A percentile compares a stretch with the other conserved stretches of the same genome.
These are phyloP conservation scores for Coccomyxa sp. DNA, from an alignment of 139 green algal species.

Conservation along the genomic window DNA sequence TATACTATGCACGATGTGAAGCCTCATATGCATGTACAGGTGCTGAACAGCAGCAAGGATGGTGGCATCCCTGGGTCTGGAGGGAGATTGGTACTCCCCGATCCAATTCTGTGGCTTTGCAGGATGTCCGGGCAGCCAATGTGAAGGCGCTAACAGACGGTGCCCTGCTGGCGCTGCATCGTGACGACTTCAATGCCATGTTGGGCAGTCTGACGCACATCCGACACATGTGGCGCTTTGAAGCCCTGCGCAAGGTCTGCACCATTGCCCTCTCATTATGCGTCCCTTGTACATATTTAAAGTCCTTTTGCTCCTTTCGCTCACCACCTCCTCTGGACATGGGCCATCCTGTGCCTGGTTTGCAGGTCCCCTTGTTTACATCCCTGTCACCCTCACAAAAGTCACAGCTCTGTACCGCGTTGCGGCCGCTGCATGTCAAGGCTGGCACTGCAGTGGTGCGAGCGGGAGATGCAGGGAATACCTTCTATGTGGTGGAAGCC, in stretches of 20 bases:
- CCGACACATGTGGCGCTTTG: constrained; percentile 79
- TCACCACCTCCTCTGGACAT: too few species aligned
- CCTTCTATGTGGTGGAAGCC: constrained; percentile 88
- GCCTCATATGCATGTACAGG: too few species aligned
- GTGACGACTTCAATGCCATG: constrained; percentile 61
- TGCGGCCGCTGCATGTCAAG: constrained; percentile 23
- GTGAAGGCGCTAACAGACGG: constrained; percentile 25
- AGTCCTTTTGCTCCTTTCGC: too few species aligned
- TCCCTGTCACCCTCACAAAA: constrained; percentile 38
- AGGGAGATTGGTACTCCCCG: too few species aligned
- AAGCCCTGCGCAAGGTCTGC: constrained; percentile 61
- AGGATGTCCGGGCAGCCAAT: constrained; percentile 31
- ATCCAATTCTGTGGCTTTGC: neutral
- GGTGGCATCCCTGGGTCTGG: too few species aligned
- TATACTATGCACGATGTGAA: too few species aligned
- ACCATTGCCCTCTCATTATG: neutral
- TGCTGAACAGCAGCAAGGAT: too few species aligned
- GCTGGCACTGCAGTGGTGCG: constrained; percentile 47
- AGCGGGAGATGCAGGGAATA: constrained; percentile 70
- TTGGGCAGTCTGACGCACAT: constrained; percentile 71
- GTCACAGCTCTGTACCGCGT: constrained; percentile 39
- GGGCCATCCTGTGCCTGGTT: neutral
- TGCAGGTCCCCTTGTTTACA: constrained; percentile 48
- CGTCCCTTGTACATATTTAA: neutral
- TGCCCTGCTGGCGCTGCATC: constrained; percentile 54